A percentile compares a stretch with the other conserved stretches of the same genome.
Conservation (phyloP, 106 monocot genomes). For the Phalaenopsis aphrodite region DNA sequence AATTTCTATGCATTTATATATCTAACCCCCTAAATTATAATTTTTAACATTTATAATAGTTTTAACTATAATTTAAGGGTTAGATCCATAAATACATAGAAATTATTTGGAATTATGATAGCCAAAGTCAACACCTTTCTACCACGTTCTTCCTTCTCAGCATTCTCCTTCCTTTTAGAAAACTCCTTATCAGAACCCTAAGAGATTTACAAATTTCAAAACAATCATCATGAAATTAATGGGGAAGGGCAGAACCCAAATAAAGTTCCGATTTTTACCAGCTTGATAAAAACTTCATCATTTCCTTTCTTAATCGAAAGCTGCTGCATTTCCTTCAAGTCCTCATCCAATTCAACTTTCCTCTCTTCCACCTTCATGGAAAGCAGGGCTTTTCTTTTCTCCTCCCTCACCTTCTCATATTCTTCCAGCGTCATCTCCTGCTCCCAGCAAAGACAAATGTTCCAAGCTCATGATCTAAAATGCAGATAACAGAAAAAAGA, state of each 20-base stretch:
- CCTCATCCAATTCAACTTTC: slow-evolving; percentile 46
- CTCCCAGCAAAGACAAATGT: not conserved
- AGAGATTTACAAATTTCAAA: not conserved
- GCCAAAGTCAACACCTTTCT: slow-evolving; percentile 27
- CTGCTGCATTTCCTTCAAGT: slow-evolving; percentile 37
- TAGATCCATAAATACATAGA: too few species aligned
- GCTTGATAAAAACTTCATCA: slow-evolving; percentile 43
- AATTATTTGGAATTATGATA: too few species aligned
- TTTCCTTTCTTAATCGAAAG: slow-evolving; percentile 43
- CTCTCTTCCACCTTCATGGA: slow-evolving; percentile 42
- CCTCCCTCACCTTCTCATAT: slow-evolving; percentile 53
- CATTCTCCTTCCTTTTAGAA: slow-evolving; percentile 29
- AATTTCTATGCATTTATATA: too few species aligned
- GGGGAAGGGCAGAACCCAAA: not conserved
- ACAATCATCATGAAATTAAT: not conserved
- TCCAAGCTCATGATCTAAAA: too few species aligned
- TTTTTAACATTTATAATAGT: too few species aligned
- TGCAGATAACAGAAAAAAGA: not conserved
- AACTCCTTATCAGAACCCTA: slow-evolving; percentile 46
- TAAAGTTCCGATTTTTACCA: slow-evolving; percentile 18
- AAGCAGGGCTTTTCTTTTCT: slow-evolving; percentile 48
- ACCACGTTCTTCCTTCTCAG: slow-evolving; percentile 22
- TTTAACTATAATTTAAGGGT: too few species aligned
- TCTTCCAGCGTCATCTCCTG: slow-evolving; percentile 56
- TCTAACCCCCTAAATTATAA: too few species aligned